Percentiles rank a stretch among this genome's conserved stretches.
Conservation (phyloP, 176 grass and related monocot species). For the Ensete glaucum region DNA sequence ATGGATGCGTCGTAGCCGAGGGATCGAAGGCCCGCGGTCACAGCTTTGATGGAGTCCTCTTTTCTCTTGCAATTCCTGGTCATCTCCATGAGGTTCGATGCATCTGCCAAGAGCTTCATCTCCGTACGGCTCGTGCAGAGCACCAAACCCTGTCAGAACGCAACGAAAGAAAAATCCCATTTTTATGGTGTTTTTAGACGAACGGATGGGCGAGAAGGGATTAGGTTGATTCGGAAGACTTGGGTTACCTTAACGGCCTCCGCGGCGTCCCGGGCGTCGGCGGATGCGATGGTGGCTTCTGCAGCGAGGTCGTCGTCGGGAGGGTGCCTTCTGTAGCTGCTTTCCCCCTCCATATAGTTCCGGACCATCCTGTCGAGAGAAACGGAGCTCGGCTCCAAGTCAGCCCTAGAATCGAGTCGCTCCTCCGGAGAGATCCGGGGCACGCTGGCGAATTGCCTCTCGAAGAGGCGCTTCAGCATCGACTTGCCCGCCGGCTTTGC, state of each 20-base stretch:
- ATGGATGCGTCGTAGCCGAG: conserved; percentile 73
- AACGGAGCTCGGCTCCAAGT: conserved; percentile 59
- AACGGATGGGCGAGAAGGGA: neutral
- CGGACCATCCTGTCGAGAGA: conserved; percentile 80
- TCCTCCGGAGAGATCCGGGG: conserved; percentile 54
- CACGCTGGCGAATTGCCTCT: conserved; percentile 43
- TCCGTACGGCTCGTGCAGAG: conserved; percentile 50
- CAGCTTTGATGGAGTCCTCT: conserved; percentile 37
- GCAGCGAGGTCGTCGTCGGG: conserved; percentile 61
- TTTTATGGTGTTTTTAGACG: neutral
- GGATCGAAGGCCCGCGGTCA: conserved; percentile 53
- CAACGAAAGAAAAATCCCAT: neutral
- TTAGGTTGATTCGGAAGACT: neutral
- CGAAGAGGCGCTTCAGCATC: conserved; percentile 69
- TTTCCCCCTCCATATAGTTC: conserved; percentile 66
- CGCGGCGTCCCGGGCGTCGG: conserved; percentile 28
- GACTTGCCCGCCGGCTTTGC: conserved; percentile 34
- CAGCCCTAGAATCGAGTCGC: conserved; percentile 18
- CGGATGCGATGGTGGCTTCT: conserved; percentile 20
- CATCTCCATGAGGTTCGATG: conserved; percentile 37
- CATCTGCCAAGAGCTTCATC: conserved; percentile 77
- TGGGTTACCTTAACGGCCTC: conserved; percentile 44
- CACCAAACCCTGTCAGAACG: conserved; percentile 39
- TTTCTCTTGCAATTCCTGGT: conserved; percentile 38
- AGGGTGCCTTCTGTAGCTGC: conserved; percentile 19